These are phyloP conservation scores for Piedraia hortae DNA, from an alignment of 2,329 filamentous ascomycete species.

Conservation along the genomic window DNA sequence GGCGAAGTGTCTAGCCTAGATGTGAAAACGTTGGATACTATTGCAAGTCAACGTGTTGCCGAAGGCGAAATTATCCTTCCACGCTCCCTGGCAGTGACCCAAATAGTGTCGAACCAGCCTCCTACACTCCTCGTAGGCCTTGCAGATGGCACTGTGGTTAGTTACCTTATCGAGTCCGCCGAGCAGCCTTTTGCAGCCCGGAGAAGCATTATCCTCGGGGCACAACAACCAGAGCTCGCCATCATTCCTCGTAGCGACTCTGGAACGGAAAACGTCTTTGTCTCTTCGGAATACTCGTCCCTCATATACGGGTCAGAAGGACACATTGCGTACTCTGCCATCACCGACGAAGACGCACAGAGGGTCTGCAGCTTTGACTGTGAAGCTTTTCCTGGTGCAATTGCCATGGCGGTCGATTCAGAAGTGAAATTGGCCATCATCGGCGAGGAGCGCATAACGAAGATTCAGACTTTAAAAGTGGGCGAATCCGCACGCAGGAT, in stretches of 20 bases:
- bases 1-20: slow-evolving; percentile 50
- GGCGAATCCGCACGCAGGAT: slow-evolving; percentile 64
- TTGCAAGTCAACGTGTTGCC: slow-evolving; percentile 30
- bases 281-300: slow-evolving; percentile 79
- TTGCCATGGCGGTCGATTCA: slow-evolving; percentile 43
- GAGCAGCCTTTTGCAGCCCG: slow-evolving; percentile 36
- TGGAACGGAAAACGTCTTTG: slow-evolving; percentile 45
- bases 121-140: slow-evolving; percentile 71
- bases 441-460: slow-evolving; percentile 63
- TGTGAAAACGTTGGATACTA: slow-evolving; percentile 30
- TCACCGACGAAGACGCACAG: slow-evolving; percentile 65
- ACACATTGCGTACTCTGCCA: slow-evolving; percentile 72
- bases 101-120: slow-evolving; percentile 37
- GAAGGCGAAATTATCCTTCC: slow-evolving; percentile 38
- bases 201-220: slow-evolving; percentile 63
- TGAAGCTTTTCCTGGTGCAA: slow-evolving; percentile 50
- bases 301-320: slow-evolving; percentile 77
- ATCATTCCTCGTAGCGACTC: slow-evolving; percentile 36
- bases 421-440: slow-evolving; percentile 57
- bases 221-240: slow-evolving; percentile 58
- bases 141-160: slow-evolving; percentile 76
- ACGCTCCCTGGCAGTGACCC: slow-evolving; percentile 51
- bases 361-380: slow-evolving; percentile 57
- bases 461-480: slow-evolving; percentile 56
- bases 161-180: slow-evolving; percentile 39